Evolutionary conservation across 1,284 basidiomycete species (phyloP), one percentile per base, ranked within the genome.

Genomic region (Microbotryum saponariae): DNA sequence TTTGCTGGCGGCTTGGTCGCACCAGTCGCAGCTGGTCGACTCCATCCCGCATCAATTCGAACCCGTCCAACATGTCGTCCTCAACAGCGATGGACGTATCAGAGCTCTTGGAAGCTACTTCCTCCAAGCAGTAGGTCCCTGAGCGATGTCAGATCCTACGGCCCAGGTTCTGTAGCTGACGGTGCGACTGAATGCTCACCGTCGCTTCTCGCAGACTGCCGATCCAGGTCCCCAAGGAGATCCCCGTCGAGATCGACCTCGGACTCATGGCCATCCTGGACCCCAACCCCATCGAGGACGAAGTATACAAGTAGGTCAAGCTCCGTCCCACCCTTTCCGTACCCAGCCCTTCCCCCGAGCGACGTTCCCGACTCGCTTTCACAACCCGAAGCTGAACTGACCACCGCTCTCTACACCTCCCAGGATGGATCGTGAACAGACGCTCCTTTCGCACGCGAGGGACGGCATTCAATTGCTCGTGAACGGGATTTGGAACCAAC

Each of bases 181-280:
- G 29, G 27, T 16, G 6, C 51, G 27, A 37, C 6, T 44, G 25
- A 25, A 16, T 23, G 8, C 46, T 46, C n/a, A 9, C 12, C 37
- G 18, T 23, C 44, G 21, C 23, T 33, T 37, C 23, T 27, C 27
- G 2, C 70, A 89, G 87, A 72, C 83, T 86, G 77, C 80, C 83
- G 44, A 78, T 83, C 51, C 76, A 80, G 16, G 84, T 89, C 61
- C 83, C 89, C 72, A 90, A 89, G 74, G 85, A 89, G 59, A 85
- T 84, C 10, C 85, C 89, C 3, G 82, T 91, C 66, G 84, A 87
- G 60, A 78, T 92, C 66, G 93, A 98, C 77, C 73, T 86, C 9
- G 92, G 89, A 20, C 82, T 88, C 50, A 80, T 98, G 25, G 83
- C 87, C 25, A 89, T 89, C 1, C 90, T 89, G 61, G 94, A 98